These are phyloP conservation scores for Apophysomyces sp. DNA, from an alignment of 371 early-diverging fungal species.

Conservation along the genomic window DNA sequence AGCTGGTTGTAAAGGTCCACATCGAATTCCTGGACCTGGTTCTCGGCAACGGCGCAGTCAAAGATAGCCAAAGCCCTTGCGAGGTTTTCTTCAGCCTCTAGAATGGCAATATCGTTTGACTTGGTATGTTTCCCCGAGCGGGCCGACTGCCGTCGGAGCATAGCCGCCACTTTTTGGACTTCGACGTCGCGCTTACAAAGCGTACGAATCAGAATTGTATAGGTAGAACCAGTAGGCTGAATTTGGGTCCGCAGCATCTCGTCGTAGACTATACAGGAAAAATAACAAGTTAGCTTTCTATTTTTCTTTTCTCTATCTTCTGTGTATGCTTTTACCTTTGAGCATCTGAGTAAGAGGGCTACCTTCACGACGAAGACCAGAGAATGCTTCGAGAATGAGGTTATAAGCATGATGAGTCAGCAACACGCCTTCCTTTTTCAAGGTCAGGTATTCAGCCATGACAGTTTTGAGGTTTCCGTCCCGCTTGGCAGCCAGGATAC, in stretches of 20 bases:
- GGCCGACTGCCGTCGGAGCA: conserved; percentile 39
- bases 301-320: not conserved
- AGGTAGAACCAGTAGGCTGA: conserved; percentile 37
- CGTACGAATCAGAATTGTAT: conserved; percentile 32
- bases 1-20: conserved; percentile 46
- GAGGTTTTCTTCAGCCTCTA: conserved; percentile 39
- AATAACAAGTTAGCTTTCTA: conserved; percentile 2
- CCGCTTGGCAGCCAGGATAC: conserved; percentile 32
- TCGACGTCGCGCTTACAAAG: conserved; percentile 50
- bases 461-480: conserved; percentile 36
- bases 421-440: conserved; percentile 29
- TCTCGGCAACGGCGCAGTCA: conserved; percentile 21
- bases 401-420: conserved; percentile 48
- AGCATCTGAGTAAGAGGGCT: conserved; percentile 31
- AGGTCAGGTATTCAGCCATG: conserved; percentile 25
- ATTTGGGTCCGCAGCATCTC: conserved; percentile 38
- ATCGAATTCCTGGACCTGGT: conserved; percentile 33
- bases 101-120: conserved; percentile 22
- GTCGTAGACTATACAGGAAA: conserved; percentile 34
- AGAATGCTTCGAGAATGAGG: conserved; percentile 42
- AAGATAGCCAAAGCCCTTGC: conserved; percentile 39
- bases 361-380: conserved; percentile 42
- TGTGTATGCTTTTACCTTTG: conserved; percentile 22
- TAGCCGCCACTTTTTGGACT: conserved; percentile 46
- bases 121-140: conserved; percentile 24